Conservation (phyloP, 352 stramenopile genomes). For the Globisporangium emineosum region DNA sequence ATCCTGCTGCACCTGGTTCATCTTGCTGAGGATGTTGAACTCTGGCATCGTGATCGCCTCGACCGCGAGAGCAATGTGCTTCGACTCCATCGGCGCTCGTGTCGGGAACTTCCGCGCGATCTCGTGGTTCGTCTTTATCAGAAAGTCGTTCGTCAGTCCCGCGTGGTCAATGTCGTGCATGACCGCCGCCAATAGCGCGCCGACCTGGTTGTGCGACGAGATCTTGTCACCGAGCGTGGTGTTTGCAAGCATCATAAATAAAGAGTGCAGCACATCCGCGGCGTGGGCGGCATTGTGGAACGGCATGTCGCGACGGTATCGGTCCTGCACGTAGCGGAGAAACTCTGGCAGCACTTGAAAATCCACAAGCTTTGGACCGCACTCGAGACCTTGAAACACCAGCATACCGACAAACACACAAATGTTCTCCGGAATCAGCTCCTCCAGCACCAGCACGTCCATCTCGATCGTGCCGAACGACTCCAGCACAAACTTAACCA, state of each 20-base stretch:
- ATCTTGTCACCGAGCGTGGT: slow-evolving; percentile 52
- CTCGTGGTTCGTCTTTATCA: slow-evolving; percentile 69
- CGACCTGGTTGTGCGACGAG: slow-evolving; percentile 64
- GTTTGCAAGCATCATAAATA: slow-evolving; percentile 70
- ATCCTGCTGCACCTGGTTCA: slow-evolving; percentile 41
- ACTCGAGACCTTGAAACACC: slow-evolving; percentile 70
- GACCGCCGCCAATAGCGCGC: slow-evolving; percentile 62
- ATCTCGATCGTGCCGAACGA: slow-evolving; percentile 66
- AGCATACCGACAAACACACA: slow-evolving; percentile 67
- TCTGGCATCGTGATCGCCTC: slow-evolving; percentile 43
- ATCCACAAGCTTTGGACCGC: slow-evolving; percentile 49
- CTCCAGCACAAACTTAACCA: slow-evolving; percentile 44
- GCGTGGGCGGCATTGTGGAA: slow-evolving; percentile 85
- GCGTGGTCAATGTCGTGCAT: slow-evolving; percentile 84
- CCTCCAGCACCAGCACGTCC: slow-evolving; percentile 66
- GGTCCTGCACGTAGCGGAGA: slow-evolving; percentile 56
- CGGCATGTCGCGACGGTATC: slow-evolving; percentile 62
- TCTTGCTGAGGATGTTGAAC: slow-evolving; percentile 55
- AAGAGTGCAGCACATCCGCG: slow-evolving; percentile 72
- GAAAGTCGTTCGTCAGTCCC: slow-evolving; percentile 75
- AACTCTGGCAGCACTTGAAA: slow-evolving; percentile 46
- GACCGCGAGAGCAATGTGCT: slow-evolving; percentile 62
- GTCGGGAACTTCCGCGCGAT: slow-evolving; percentile 59
- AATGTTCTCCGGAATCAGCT: slow-evolving; percentile 60
- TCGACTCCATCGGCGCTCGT: slow-evolving; percentile 71